These are phyloP conservation scores for Penicillium atrosanguineum DNA, from an alignment of 495 filamentous ascomycete genomes.

Conservation along the genomic window DNA sequence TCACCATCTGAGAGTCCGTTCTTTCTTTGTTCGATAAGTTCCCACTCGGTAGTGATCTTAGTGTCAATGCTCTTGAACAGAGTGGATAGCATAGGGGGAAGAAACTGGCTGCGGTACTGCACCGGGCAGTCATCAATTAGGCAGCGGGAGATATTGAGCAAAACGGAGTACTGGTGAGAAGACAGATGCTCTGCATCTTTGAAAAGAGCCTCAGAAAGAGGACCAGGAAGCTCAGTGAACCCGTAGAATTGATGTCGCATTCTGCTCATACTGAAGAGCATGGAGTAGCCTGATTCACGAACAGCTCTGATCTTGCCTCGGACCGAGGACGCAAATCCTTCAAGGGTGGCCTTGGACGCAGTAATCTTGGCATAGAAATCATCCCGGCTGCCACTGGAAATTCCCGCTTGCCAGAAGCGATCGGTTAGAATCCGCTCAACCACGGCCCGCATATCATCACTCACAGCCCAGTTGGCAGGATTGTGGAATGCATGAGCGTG, in stretches of 20 bases:
- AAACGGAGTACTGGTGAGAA: conserved; percentile 85
- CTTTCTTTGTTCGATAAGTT: conserved; percentile 59
- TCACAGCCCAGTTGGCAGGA: conserved; percentile 78
- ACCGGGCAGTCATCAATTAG: conserved; percentile 90
- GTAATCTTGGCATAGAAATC: conserved; percentile 93
- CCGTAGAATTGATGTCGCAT: conserved; percentile 88
- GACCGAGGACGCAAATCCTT: conserved; percentile 91
- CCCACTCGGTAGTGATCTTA: conserved; percentile 87
- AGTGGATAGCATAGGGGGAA: conserved; percentile 78
- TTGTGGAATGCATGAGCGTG: conserved; percentile 95
- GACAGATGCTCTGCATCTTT: conserved; percentile 80
- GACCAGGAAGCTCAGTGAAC: conserved; percentile 76
- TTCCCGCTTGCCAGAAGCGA: conserved; percentile 98
- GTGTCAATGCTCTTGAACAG: conserved; percentile 83
- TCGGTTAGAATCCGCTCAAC: conserved; percentile 85
- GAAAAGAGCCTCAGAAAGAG: conserved; percentile 81
- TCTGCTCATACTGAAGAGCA: conserved; percentile 89
- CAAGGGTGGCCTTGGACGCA: conserved; percentile 81
- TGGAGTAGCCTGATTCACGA: conserved; percentile 87
- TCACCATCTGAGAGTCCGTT: conserved; percentile 63
- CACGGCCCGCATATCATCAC: conserved; percentile 71
- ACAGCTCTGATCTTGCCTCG: conserved; percentile 84
- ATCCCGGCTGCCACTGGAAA: conserved; percentile 89
- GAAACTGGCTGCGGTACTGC: conserved; percentile 70
- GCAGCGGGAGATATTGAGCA: conserved; percentile 81